Percentiles rank a stretch among this genome's conserved stretches.
These are phyloP conservation scores for Vigna angularis DNA, from an alignment of 306 rosid species.

Conservation along the genomic window DNA sequence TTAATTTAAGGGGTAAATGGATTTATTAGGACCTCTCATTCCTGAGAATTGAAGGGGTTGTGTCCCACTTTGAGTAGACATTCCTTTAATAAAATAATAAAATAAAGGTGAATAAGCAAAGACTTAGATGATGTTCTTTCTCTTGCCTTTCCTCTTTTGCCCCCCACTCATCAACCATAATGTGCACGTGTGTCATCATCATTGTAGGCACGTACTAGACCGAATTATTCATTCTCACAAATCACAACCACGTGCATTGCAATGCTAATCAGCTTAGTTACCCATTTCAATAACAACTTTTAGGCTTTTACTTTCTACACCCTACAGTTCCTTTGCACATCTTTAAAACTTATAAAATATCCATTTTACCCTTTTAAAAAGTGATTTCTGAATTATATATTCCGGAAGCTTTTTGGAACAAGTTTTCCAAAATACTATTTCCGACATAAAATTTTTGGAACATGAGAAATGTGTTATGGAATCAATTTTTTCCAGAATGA, in stretches of 20 bases:
- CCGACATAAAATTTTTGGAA: too few species aligned
- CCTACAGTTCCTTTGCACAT: too few species aligned
- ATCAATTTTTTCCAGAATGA: too few species aligned
- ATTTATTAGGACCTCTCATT: conserved; percentile 47
- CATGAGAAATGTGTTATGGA: too few species aligned
- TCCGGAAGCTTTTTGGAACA: too few species aligned
- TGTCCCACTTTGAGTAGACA: conserved; percentile 77
- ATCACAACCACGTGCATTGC: conserved; percentile 51
- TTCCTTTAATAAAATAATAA: conserved; percentile 53
- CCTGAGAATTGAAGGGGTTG: conserved; percentile 56
- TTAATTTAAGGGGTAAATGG: conserved; percentile 21
- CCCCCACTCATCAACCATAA: conserved; percentile 42
- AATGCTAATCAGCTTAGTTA: too few species aligned
- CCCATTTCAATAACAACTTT: too few species aligned
- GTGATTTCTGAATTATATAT: too few species aligned
- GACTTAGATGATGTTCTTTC: conserved; percentile 43
- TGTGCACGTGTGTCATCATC: conserved; percentile 81
- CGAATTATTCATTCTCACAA: conserved; percentile 51
- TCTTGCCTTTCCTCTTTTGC: conserved; percentile 14
- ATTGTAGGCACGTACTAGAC: conserved; percentile 56
- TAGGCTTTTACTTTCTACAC: too few species aligned
- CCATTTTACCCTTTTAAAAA: too few species aligned
- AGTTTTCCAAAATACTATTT: too few species aligned
- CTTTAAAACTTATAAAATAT: too few species aligned
- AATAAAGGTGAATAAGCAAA: conserved; percentile 42